A percentile compares a stretch with the other conserved stretches of the same genome.
Conservation (phyloP, 768 basidiomycete genomes). For the Naematelia encephala region DNA sequence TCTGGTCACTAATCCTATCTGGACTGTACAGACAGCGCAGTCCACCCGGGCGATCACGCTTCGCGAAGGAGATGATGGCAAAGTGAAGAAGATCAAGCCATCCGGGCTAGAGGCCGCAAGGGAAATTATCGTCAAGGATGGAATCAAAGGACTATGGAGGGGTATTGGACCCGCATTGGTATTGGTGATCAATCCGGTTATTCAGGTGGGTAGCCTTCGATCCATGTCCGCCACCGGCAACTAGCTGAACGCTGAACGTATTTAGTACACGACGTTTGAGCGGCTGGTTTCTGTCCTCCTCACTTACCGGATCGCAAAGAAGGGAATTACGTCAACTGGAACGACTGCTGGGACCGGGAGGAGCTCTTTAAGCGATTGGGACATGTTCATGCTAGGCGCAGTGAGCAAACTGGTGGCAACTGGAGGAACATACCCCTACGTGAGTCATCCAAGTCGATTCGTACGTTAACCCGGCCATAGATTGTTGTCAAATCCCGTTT, state of each 20-base stretch:
- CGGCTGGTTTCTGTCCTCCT: slow-evolving; percentile 84
- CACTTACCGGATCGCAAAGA: slow-evolving; percentile 59
- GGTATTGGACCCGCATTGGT: slow-evolving; percentile 91
- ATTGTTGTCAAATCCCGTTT: slow-evolving; percentile 51
- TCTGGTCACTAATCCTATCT: slow-evolving; percentile 86
- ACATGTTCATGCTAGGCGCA: slow-evolving; percentile 93
- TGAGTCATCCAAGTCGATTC: slow-evolving; percentile 46
- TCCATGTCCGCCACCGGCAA: too few relatives aligned
- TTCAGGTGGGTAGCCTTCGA: slow-evolving; percentile 54
- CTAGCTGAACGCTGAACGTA: background rate
- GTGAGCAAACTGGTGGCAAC: slow-evolving; percentile 73
- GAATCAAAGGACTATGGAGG: slow-evolving; percentile 79
- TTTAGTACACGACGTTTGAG: slow-evolving; percentile 88
- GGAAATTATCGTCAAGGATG: slow-evolving; percentile 69
- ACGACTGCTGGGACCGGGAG: slow-evolving; percentile 50
- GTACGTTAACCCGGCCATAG: slow-evolving; percentile 15
- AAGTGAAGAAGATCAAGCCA: slow-evolving; percentile 51
- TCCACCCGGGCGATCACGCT: slow-evolving; percentile 52
- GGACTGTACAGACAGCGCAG: slow-evolving; percentile 93
- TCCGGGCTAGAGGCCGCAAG: slow-evolving; percentile 65
- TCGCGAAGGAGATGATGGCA: slow-evolving; percentile 6
- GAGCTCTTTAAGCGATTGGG: slow-evolving; percentile 70
- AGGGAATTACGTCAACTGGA: slow-evolving; percentile 54
- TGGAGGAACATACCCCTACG: slow-evolving; percentile 70
- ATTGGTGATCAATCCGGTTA: slow-evolving; percentile 88